Base-by-base conservation (phyloP, 352 stramenopile species). In the Globisporangium solare region DNA sequence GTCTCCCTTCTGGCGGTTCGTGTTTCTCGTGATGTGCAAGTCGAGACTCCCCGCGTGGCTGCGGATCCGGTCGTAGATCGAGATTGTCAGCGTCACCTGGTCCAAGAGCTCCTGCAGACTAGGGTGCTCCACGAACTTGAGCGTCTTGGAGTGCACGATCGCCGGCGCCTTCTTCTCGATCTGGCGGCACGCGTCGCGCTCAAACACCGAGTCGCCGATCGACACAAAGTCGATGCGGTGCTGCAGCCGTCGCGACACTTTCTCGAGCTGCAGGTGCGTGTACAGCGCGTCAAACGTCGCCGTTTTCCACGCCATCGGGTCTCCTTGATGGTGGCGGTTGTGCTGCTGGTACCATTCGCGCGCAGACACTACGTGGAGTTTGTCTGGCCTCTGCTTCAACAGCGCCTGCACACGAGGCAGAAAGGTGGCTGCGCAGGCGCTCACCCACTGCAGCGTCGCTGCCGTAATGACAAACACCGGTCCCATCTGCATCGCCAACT, bases 401-500 rank as follows among this genome's bases (percentile, higher is more conserved):
- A 86, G 48, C 41, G 71, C 58, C 42, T 73, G 57, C 39, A 88
- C 64, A 14, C 61, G 59, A 12, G 77, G 77, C 20, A 88, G 58
- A 56, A 85, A 88, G 24, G 60, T 56, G 35, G 64, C 58, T 13
- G 68, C 74, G 22, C 70, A 77, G 14, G 64, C 62, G 24, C 76
- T 63, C 13, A 85, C 74, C 77, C 77, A 88, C 18, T 67, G 50
- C 39, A 79, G 56, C 41, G 75, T 79, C 35, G 77, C 77, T 1
- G 77, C 77, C n/a, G 77, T 85, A 41, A 88, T 67, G 57, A 88
- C 79, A 54, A 85, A 85, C 35, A 88, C 77, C 0, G 77, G 77
- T 0, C 74, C 77, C 31, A 71, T 66, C 11, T 64, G 52, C 40
- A 64, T 64, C 1, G 77, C 73, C 31, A 62, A 54, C 24, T 74